Percentiles rank a stretch among this genome's conserved stretches.
These are phyloP conservation scores for Ophiostoma quercus DNA, from an alignment of 2,329 filamentous ascomycete species.

Conservation along the genomic window DNA sequence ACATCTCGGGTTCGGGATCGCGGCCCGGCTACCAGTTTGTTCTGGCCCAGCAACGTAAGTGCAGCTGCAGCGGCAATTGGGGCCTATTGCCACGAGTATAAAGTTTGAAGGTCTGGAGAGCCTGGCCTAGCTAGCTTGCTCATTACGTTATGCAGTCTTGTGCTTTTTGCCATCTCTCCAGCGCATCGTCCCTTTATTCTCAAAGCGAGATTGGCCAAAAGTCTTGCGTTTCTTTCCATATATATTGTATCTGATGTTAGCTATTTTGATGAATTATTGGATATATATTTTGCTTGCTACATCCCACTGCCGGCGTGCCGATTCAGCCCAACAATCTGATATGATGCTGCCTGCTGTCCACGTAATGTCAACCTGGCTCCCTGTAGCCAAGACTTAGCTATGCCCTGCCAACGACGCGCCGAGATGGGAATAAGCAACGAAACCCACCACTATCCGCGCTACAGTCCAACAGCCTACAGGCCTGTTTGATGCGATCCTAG, in stretches of 20 bases:
- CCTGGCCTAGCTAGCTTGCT: too few relatives aligned
- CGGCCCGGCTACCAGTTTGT: constrained; percentile 51
- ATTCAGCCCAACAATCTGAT: not conserved
- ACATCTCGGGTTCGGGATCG: constrained; percentile 39
- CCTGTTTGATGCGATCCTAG: not conserved
- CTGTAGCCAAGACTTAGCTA: constrained; percentile 8
- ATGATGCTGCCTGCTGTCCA: not conserved
- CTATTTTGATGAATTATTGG: not conserved
- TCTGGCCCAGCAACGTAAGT: constrained; percentile 50
- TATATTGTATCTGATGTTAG: not conserved
- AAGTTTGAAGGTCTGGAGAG: not conserved
- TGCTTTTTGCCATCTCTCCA: not conserved
- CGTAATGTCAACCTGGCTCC: constrained; percentile 11
- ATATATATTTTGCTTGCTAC: not conserved
- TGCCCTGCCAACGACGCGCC: constrained; percentile 2
- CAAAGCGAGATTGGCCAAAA: not conserved
- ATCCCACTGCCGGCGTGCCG: not conserved
- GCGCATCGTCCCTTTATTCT: not conserved
- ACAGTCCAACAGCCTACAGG: not conserved
- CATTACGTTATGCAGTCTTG: not conserved
- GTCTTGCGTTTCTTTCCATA: not conserved
- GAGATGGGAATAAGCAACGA: not conserved
- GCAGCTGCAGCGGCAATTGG: constrained; percentile 52
- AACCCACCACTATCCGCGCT: not conserved
- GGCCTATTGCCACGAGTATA: constrained; percentile 37